phyloP scores from a whole-genome alignment of 176 grass and related monocot species.

The Thinopyrum elongatum region DNA sequence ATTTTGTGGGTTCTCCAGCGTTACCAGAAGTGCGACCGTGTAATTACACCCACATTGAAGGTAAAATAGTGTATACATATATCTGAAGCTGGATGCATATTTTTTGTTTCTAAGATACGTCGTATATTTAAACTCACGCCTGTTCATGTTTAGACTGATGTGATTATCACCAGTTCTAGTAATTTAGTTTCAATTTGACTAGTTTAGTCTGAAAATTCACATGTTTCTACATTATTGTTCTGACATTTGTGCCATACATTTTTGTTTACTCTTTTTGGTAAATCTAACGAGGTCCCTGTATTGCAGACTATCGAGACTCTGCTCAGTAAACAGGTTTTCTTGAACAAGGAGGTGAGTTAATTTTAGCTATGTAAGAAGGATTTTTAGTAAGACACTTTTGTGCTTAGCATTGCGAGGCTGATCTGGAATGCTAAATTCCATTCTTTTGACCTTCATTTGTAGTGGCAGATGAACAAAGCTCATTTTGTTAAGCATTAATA shows the following conservation, averaged over 20 bases:
- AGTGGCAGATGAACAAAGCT: conserved; percentile 4
- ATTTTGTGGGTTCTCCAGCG: conserved; percentile 77
- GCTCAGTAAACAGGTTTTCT: conserved; percentile 79
- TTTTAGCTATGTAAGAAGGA: conserved; percentile 12
- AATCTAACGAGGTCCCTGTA: conserved; percentile 34
- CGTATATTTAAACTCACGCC: not conserved
- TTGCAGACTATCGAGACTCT: conserved; percentile 96
- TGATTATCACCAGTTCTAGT: not conserved
- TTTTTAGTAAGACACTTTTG: not conserved
- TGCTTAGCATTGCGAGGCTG: not conserved
- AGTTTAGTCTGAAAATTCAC: conserved; percentile 24
- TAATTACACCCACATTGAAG: conserved; percentile 83
- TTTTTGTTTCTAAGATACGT: conserved; percentile 27
- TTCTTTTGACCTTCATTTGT: not conserved
- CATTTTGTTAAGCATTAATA: conserved; percentile 16
- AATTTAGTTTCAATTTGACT: conserved; percentile 9
- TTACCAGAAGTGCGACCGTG: conserved; percentile 78
- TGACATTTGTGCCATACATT: conserved; percentile 15
- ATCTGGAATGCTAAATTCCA: not conserved
- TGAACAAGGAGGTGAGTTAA: conserved; percentile 80
- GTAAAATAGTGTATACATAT: conserved; percentile 28
- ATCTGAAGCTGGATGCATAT: conserved; percentile 9
- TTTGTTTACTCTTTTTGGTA: not conserved
- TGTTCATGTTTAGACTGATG: not conserved
- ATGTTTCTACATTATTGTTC: not conserved